Percentiles rank a stretch among this genome's conserved stretches.
These are phyloP conservation scores for Obba rivulosa DNA, from an alignment of 768 basidiomycete species.

Conservation along the genomic window DNA sequence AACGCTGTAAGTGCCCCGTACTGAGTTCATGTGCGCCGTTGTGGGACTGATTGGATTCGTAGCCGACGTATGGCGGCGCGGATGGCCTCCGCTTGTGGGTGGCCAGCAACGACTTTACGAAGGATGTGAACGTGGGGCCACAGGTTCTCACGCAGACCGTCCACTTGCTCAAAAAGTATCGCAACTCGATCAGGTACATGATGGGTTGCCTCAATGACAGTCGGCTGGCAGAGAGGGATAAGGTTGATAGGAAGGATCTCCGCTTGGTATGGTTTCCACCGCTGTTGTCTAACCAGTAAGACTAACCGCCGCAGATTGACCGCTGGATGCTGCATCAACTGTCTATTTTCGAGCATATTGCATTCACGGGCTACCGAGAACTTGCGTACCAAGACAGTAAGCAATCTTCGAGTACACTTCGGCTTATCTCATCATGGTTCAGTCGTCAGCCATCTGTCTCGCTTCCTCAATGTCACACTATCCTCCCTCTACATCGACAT, in stretches of 20 bases:
- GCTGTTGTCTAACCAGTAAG: too few species aligned
- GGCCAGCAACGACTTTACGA: slow-evolving; percentile 84
- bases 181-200: slow-evolving; percentile 83
- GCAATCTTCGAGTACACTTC: slow-evolving; percentile 1
- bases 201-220: slow-evolving; percentile 66
- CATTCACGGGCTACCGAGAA: slow-evolving; percentile 60
- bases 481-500: slow-evolving; percentile 92
- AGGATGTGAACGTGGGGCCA: slow-evolving; percentile 82
- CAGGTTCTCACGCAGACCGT: slow-evolving; percentile 69
- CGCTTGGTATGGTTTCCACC: slow-evolving; percentile 70
- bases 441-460: slow-evolving; percentile 34
- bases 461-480: slow-evolving; percentile 78
- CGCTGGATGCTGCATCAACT: slow-evolving; percentile 85
- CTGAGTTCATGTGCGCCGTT: too few species aligned
- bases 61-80: slow-evolving; percentile 71
- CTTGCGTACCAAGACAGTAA: slow-evolving; percentile 84
- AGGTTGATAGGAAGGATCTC: slow-evolving; percentile 43
- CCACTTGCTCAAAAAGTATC: slow-evolving; percentile 75
- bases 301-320: slow-evolving; percentile 53
- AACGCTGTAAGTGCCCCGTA: slow-evolving; percentile 40
- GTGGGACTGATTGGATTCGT: too few species aligned
- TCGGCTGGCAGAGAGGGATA: slow-evolving; percentile 23
- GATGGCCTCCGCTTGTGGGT: slow-evolving; percentile 90
- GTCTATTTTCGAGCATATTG: slow-evolving; percentile 61
- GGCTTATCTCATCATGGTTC: too few species aligned